Conservation (phyloP, 805 yeast species). For the Yamadazyma endophytica region DNA sequence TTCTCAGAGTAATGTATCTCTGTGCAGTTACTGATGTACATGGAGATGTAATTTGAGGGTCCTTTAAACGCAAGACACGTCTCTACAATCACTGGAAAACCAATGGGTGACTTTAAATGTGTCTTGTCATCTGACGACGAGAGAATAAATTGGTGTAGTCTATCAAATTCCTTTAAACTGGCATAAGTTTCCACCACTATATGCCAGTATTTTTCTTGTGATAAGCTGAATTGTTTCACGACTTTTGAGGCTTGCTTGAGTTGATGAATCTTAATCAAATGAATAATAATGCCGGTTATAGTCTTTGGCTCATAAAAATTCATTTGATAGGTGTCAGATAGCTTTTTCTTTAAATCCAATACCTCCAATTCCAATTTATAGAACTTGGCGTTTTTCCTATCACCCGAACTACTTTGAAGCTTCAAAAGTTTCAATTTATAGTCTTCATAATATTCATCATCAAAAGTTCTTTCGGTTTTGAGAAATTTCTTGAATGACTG, state of each 20-base stretch:
- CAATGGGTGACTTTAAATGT: conserved; percentile 60
- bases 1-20: conserved; percentile 42
- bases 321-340: conserved; percentile 30
- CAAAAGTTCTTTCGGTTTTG: too few relatives aligned
- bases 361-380: conserved; percentile 27
- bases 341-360: conserved; percentile 26
- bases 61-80: conserved; percentile 48
- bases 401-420: conserved; percentile 16
- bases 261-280: conserved; percentile 33
- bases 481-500: conserved; percentile 15
- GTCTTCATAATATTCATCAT: conserved; percentile 18
- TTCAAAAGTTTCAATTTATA: conserved; percentile 21
- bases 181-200: conserved; percentile 27
- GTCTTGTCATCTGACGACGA: conserved; percentile 15
- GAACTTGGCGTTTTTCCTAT: conserved; percentile 15
- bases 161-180: conserved; percentile 26
- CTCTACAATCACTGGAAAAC: conserved; percentile 60
- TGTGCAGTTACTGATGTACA: conserved; percentile 53
- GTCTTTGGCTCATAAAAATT: conserved; percentile 26
- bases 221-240: conserved; percentile 27
- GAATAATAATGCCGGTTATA: conserved; percentile 19
- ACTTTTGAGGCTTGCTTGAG: conserved; percentile 29
- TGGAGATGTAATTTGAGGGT: conserved; percentile 55
- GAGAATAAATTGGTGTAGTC: conserved; percentile 27
- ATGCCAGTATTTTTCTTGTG: conserved; percentile 30